Evolutionary conservation across 345 rosid genomes (phyloP).

Genomic region (Mangifera indica): DNA sequence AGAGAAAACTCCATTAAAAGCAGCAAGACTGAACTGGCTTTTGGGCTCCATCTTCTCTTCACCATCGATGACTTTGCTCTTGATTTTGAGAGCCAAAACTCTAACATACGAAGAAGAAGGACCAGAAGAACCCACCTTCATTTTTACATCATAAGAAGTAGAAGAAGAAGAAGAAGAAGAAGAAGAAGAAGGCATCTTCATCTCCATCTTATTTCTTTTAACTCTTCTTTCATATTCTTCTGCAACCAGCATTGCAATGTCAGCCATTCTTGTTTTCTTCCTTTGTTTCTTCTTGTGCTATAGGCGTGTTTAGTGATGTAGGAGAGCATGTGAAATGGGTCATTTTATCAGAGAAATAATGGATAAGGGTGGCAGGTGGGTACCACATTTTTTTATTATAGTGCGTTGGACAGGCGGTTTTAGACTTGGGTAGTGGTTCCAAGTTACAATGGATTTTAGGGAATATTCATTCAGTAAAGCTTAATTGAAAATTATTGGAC

Average conservation of each 20-base stretch:
- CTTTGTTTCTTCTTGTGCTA: too few relatives aligned
- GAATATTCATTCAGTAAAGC: too few relatives aligned
- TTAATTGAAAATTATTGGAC: too few relatives aligned
- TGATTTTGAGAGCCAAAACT: constrained; percentile 13
- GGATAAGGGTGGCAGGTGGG: constrained; percentile 36
- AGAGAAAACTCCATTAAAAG: constrained; percentile 49
- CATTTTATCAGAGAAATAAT: neutral
- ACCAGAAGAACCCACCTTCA: neutral
- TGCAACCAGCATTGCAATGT: constrained; percentile 59
- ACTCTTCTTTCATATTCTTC: constrained; percentile 62
- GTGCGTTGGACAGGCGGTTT: constrained; percentile 3
- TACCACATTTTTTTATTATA: neutral
- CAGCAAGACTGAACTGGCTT: constrained; percentile 37
- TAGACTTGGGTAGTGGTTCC: neutral
- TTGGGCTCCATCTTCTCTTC: constrained; percentile 34
- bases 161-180: too few relatives aligned
- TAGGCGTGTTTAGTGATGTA: too few relatives aligned
- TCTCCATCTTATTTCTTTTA: constrained; percentile 25
- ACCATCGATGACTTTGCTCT: constrained; percentile 10
- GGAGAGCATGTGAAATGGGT: neutral
- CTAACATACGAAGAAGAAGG: neutral
- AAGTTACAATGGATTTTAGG: neutral
- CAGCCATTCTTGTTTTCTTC: constrained; percentile 36
- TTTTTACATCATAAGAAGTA: too few relatives aligned
- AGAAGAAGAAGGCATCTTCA: too few relatives aligned